These are phyloP conservation scores for Aspergillus bombycis DNA, from an alignment of 2,329 filamentous ascomycete species.

Conservation along the genomic window DNA sequence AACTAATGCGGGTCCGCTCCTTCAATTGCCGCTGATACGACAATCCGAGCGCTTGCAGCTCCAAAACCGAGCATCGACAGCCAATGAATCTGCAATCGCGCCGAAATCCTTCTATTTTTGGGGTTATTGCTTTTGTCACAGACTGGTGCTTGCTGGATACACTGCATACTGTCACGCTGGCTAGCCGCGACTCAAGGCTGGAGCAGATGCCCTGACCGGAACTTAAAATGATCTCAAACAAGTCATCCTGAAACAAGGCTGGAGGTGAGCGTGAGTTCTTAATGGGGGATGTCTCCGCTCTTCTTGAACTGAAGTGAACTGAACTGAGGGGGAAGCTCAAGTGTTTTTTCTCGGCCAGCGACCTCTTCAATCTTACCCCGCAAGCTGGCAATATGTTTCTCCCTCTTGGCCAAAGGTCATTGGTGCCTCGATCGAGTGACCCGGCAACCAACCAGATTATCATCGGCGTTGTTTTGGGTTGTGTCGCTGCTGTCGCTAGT, in stretches of 20 bases:
- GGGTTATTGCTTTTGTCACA: background rate
- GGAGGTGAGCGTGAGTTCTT: conserved; percentile 3
- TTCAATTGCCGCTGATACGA: conserved; percentile 4
- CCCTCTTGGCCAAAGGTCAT: background rate
- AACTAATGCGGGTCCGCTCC: conserved; percentile 6
- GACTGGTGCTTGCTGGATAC: background rate
- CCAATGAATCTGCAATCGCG: conserved; percentile 12
- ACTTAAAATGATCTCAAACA: conserved; percentile 20
- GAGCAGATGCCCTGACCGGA: conserved; percentile 4
- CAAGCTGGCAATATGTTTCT: background rate
- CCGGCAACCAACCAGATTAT: conserved; percentile 23
- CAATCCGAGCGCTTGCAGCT: conserved; percentile 2
- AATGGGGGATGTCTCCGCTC: background rate
- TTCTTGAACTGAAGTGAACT: background rate
- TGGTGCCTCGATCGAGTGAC: background rate
- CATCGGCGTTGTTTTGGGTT: conserved; percentile 35
- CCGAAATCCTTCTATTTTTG: conserved; percentile 10
- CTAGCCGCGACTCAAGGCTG: background rate
- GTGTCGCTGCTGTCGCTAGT: conserved; percentile 30
- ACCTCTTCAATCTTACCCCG: background rate
- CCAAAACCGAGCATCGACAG: conserved; percentile 3
- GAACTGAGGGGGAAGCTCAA: background rate
- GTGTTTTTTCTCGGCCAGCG: background rate
- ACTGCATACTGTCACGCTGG: background rate
- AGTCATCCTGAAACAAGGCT: conserved; percentile 10